phyloP scores from a whole-genome alignment of 129 eudicot species.

The Erigeron canadensis region DNA sequence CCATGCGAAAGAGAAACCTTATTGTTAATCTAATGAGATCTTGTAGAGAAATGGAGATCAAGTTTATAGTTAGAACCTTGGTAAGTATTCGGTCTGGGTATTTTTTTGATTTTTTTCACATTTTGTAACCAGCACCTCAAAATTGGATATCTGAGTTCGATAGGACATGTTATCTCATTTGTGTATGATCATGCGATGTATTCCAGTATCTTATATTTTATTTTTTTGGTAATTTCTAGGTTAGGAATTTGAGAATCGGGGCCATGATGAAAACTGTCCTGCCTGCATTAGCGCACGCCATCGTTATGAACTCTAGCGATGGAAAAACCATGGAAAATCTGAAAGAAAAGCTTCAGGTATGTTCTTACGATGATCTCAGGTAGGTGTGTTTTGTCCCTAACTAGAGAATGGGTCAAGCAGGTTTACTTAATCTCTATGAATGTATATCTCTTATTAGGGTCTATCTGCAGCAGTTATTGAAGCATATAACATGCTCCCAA shows the following conservation, averaged over 20 bases:
- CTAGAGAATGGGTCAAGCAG: not conserved
- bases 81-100: slow-evolving; percentile 37
- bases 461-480: slow-evolving; percentile 77
- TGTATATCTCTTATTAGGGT: slow-evolving; percentile 39
- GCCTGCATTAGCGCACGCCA: slow-evolving; percentile 96
- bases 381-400: not conserved
- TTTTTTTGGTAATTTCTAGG: slow-evolving; percentile 43
- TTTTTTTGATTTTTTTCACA: not conserved
- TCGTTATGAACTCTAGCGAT: slow-evolving; percentile 48
- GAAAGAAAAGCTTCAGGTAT: slow-evolving; percentile 79
- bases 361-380: slow-evolving; percentile 8
- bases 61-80: slow-evolving; percentile 91
- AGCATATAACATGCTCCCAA: slow-evolving; percentile 87
- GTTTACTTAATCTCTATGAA: slow-evolving; percentile 10
- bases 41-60: slow-evolving; percentile 95
- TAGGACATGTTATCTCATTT: slow-evolving; percentile 9
- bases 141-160: not conserved
- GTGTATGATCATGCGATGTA: slow-evolving; percentile 18
- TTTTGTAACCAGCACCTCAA: slow-evolving; percentile 10
- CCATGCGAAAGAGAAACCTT: slow-evolving; percentile 63
- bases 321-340: slow-evolving; percentile 39
- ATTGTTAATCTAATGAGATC: slow-evolving; percentile 85
- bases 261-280: slow-evolving; percentile 97
- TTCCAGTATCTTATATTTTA: not conserved
- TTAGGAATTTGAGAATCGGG: slow-evolving; percentile 92